Conservation (phyloP, 1,284 basidiomycete species). For the Agroathelia rolfsii region DNA sequence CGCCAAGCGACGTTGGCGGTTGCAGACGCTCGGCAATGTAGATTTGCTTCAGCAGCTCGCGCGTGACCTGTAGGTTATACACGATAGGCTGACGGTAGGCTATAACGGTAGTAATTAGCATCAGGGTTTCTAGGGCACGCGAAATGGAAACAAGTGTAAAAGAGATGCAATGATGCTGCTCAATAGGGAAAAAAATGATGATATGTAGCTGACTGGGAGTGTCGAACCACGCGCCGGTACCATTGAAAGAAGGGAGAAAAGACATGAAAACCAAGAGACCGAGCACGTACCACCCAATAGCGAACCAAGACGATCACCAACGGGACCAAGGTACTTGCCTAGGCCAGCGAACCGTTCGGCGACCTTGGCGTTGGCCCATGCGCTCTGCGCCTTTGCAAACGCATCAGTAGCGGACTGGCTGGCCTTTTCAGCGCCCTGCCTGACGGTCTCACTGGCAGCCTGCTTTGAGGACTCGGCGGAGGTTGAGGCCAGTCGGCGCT, state of each 20-base stretch:
- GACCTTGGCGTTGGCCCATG: too few species aligned
- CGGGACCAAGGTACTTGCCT: constrained; percentile 45
- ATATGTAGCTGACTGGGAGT: too few species aligned
- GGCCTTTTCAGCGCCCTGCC: too few species aligned
- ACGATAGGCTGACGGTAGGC: constrained; percentile 36
- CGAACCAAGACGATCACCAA: constrained; percentile 48
- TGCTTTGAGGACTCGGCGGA: too few species aligned
- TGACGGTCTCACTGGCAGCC: too few species aligned
- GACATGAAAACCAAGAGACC: neutral
- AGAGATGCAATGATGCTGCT: neutral
- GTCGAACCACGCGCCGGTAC: too few species aligned
- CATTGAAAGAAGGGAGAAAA: too few species aligned
- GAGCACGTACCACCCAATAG: constrained; percentile 54
- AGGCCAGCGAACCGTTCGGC: constrained; percentile 40
- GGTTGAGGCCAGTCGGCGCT: too few species aligned
- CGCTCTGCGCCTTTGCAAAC: constrained; percentile 48
- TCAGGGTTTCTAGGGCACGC: neutral
- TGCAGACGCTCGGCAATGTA: constrained; percentile 52
- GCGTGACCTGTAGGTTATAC: constrained; percentile 41
- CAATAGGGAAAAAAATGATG: too few species aligned
- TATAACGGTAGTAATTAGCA: constrained; percentile 12
- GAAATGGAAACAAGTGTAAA: neutral
- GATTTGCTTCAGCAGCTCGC: constrained; percentile 45
- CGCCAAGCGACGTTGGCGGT: constrained; percentile 34
- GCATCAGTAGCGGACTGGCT: too few species aligned